Evolutionary conservation across 805 yeast species (phyloP).

Genomic region (Cyberlindnera nakhonratchasimensis): DNA sequence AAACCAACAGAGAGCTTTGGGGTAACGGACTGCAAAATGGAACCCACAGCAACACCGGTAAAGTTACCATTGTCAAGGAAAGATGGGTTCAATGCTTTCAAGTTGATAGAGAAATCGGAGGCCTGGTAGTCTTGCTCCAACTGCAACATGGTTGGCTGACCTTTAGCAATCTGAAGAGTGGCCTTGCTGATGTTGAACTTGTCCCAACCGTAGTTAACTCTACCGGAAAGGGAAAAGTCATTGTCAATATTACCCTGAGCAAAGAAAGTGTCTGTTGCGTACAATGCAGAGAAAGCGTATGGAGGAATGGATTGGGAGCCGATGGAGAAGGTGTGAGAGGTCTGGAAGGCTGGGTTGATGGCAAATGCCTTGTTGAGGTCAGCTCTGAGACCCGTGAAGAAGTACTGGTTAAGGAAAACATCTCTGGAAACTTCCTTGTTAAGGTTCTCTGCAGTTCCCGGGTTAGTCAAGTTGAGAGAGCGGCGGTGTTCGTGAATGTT

Average conservation of each 20-base stretch:
- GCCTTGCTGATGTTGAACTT: slow-evolving; percentile 73
- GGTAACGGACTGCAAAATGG: slow-evolving; percentile 85
- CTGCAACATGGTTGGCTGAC: slow-evolving; percentile 92
- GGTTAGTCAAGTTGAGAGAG: slow-evolving; percentile 79
- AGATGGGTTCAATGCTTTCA: slow-evolving; percentile 89
- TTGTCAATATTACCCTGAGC: slow-evolving; percentile 91
- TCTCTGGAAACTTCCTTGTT: slow-evolving; percentile 92
- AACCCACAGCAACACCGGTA: slow-evolving; percentile 90
- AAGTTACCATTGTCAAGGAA: slow-evolving; percentile 62
- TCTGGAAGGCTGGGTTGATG: slow-evolving; percentile 93
- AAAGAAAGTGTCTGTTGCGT: slow-evolving; percentile 80
- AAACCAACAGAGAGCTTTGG: slow-evolving; percentile 83
- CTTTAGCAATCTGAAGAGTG: slow-evolving; percentile 81
- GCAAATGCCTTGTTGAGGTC: slow-evolving; percentile 90
- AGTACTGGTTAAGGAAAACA: slow-evolving; percentile 83
- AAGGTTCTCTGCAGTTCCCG: slow-evolving; percentile 92
- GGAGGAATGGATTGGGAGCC: slow-evolving; percentile 86
- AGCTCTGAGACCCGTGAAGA: slow-evolving; percentile 94
- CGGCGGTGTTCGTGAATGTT: slow-evolving; percentile 74
- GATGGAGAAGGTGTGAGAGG: slow-evolving; percentile 86
- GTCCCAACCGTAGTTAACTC: slow-evolving; percentile 90
- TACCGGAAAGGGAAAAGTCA: slow-evolving; percentile 79
- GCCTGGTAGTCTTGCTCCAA: slow-evolving; percentile 95
- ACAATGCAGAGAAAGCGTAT: slow-evolving; percentile 86
- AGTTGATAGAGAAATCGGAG: slow-evolving; percentile 79